Base-by-base conservation (phyloP, 2,329 filamentous ascomycete species). In the Aspergillus sp. region DNA sequence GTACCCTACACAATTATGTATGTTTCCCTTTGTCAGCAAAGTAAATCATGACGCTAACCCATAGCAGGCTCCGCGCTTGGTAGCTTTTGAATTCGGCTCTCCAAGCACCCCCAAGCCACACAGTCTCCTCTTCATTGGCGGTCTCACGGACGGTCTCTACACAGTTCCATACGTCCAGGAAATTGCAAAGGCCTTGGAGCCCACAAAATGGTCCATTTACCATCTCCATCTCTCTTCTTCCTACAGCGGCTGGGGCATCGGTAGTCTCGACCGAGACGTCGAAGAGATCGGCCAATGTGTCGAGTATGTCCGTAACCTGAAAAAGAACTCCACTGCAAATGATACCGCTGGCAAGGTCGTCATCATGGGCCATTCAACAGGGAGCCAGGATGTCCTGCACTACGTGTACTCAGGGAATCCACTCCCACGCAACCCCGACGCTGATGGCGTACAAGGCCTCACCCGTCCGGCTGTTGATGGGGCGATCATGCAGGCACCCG, bases 401-500 rank as follows among this genome's bases (percentile, higher is more conserved):
- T 90, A 89, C 63, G 69, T 88, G 2, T 72, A 75, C 59, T 70
- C 75, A 4, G 69, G 74, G 2, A 80, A 79, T 53, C 78, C 74
- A 6, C 50, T 72, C 59, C 65, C 68, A 34, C 33, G 62, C 66
- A 45, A 67, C 68, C 5, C 70, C 60, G 55, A 67, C 5, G 66
- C 67, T 30, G 67, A 69, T 6, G 65, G 66, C 5, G 63, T 71
- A 13, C 48, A 66, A 34, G 61, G 76, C 45, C 59, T 74, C 5
- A 73, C 75, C 41, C 75, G 83, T 12, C 82, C 84, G 0, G 76
- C 57, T 0, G 76, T 96, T 2, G 85, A 95, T 59, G 92, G 89
- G 37, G 87, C 86, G 49, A 88, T 96, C 45, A 76, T 96, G 54
- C 92, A 96, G 72, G 91, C 88, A 0, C 87, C 90, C 0, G 87